These are phyloP conservation scores for Vaccinium vitisidaea DNA, from an alignment of 148 eudicot genomes.

Conservation along the genomic window DNA sequence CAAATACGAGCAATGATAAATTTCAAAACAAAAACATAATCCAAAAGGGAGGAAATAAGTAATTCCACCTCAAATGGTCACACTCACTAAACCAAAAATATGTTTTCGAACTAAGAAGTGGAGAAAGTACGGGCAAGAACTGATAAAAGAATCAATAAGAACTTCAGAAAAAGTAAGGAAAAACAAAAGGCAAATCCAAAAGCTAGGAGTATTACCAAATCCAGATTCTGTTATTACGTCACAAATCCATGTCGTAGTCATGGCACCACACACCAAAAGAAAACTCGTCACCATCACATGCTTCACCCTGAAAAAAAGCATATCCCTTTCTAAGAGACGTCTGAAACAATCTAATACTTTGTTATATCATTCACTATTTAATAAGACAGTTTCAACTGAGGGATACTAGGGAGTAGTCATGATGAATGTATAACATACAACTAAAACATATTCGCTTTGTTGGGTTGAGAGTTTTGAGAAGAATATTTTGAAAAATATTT, in stretches of 20 bases:
- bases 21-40: background rate
- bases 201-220: slow-evolving; percentile 55
- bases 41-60: background rate
- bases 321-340: background rate
- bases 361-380: background rate
- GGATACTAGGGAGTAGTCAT: background rate
- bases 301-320: slow-evolving; percentile 55
- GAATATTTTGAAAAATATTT: too few relatives aligned
- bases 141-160: background rate
- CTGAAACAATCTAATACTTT: background rate
- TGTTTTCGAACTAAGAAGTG: background rate
- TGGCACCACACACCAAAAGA: slow-evolving; percentile 82
- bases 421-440: background rate
- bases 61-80: background rate
- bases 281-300: slow-evolving; percentile 84
- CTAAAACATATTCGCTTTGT: background rate
- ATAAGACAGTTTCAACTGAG: background rate
- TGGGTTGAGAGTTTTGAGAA: too few relatives aligned
- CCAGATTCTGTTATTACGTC: slow-evolving; percentile 90
- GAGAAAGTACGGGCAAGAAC: background rate
- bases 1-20: background rate
- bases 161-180: background rate
- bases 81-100: background rate
- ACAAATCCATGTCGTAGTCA: slow-evolving; percentile 93
- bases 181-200: background rate